Base-by-base conservation (phyloP, 306 rosid species). In the Senna siamea region DNA sequence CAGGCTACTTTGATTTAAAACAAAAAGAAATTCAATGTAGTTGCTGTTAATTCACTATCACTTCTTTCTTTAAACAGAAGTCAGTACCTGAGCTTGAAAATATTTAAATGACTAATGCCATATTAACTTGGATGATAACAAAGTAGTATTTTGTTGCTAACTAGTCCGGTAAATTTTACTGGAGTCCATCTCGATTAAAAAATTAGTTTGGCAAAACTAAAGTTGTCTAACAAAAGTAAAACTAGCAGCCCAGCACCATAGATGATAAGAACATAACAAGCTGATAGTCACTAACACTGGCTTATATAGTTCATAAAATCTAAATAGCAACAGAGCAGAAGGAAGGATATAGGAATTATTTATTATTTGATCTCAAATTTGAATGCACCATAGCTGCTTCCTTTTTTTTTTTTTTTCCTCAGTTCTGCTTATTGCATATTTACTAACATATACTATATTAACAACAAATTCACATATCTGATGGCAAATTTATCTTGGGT, bases 241-340 rank as follows among this genome's bases (percentile, higher is more conserved):
- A n/a, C n/a, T n/a, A n/a, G n/a, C n/a, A n/a, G n/a, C n/a, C n/a
- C n/a, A n/a, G n/a, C n/a, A 4, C 37, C 13, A 26, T 23, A 3
- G 17, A 26, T 70, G 55, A 26, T 26, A 55, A 58, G 46, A 28
- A 72, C 76, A 41, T 32, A 28, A 28, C 59, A 57, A 43, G 57
- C 54, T 23, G 51, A 71, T 10, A 40, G 9, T 26, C 54, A 41
- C 20, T 19, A 22, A 70, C 52, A 34, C 8, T 56, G 1, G 66
- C 66, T 38, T 43, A 55, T n/a, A n/a, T n/a, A n/a, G n/a, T n/a
- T n/a, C n/a, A n/a, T n/a, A n/a, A n/a, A n/a, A n/a, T n/a, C n/a
- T n/a, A n/a, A n/a, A n/a, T n/a, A n/a, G n/a, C n/a, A n/a, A n/a
- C n/a, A n/a, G n/a, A n/a, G n/a, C n/a, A n/a, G n/a, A n/a, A n/a